Conservation (phyloP, 306 rosid species). For the Castanea mollissima region DNA sequence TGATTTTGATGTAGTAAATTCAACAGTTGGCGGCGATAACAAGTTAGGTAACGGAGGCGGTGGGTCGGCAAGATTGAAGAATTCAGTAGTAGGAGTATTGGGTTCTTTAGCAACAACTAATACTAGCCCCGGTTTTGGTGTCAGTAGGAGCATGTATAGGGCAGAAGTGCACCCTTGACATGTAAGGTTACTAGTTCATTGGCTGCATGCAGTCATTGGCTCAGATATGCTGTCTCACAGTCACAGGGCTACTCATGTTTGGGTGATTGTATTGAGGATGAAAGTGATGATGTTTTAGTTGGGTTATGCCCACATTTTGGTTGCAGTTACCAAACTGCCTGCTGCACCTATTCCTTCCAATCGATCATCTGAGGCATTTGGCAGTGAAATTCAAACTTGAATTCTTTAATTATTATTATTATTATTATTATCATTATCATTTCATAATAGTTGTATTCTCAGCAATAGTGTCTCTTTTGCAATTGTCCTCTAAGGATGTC, state of each 20-base stretch:
- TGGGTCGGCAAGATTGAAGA: conserved; percentile 43
- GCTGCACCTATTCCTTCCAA: conserved; percentile 32
- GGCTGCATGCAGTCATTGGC: conserved; percentile 99
- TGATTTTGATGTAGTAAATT: conserved; percentile 29
- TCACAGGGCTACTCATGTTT: conserved; percentile 88
- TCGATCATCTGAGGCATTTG: conserved; percentile 45
- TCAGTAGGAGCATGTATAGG: conserved; percentile 86
- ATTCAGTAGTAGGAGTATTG: conserved; percentile 83
- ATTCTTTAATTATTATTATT: background rate
- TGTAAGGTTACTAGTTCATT: conserved; percentile 86
- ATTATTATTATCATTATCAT: no score
- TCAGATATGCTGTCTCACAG: conserved; percentile 91
- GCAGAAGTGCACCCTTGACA: conserved; percentile 88
- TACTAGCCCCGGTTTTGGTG: conserved; percentile 48
- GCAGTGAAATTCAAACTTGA: conserved; percentile 54
- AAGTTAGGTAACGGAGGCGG: conserved; percentile 36
- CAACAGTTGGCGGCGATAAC: conserved; percentile 39
- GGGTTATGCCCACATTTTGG: conserved; percentile 78
- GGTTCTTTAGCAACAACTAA: conserved; percentile 52
- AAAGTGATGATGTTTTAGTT: conserved; percentile 66
- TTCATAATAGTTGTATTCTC: background rate
- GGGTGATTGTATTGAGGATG: conserved; percentile 72
- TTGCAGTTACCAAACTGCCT: conserved; percentile 80
- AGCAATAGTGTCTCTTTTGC: conserved; percentile 5
- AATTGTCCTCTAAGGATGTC: conserved; percentile 1